Conservation (phyloP, 371 early-diverging fungal species). For the Zychaea mexicana region DNA sequence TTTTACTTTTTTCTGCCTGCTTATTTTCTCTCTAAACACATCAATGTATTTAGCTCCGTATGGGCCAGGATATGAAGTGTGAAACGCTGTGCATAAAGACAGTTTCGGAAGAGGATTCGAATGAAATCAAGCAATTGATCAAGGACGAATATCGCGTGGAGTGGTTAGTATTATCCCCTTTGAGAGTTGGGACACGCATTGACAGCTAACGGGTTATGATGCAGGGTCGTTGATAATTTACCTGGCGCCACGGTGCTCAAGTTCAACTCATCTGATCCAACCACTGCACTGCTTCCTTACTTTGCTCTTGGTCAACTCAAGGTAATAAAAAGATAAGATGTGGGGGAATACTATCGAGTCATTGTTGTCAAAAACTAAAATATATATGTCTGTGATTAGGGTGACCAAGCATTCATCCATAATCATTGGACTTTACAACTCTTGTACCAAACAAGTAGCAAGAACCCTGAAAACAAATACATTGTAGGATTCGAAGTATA, state of each 20-base stretch:
- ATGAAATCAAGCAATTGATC: conserved; percentile 48
- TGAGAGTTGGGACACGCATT: no score
- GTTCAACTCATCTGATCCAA: conserved; percentile 8
- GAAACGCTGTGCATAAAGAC: conserved; percentile 43
- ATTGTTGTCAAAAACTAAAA: no score
- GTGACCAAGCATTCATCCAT: conserved; percentile 48
- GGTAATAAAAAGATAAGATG: background rate
- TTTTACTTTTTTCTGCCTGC: background rate
- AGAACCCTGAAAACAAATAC: conserved; percentile 30
- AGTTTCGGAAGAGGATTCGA: conserved; percentile 37
- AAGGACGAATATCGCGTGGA: conserved; percentile 58
- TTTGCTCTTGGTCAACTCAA: conserved; percentile 15
- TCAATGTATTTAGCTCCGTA: conserved; percentile 5
- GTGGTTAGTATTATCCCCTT: no score
- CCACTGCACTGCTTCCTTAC: conserved; percentile 11
- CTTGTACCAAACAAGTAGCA: conserved; percentile 47
- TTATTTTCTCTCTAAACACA: no score
- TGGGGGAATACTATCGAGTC: background rate
- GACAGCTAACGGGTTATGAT: background rate
- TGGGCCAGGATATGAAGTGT: conserved; percentile 42
- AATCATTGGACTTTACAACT: conserved; percentile 60
- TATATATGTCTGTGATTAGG: conserved; percentile 1
- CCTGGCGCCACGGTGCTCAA: conserved; percentile 37
- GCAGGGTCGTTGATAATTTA: conserved; percentile 64
- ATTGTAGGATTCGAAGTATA: conserved; percentile 69